phyloP scores from a whole-genome alignment of 139 green algal genomes.

The Ettlia oleoabundans region DNA sequence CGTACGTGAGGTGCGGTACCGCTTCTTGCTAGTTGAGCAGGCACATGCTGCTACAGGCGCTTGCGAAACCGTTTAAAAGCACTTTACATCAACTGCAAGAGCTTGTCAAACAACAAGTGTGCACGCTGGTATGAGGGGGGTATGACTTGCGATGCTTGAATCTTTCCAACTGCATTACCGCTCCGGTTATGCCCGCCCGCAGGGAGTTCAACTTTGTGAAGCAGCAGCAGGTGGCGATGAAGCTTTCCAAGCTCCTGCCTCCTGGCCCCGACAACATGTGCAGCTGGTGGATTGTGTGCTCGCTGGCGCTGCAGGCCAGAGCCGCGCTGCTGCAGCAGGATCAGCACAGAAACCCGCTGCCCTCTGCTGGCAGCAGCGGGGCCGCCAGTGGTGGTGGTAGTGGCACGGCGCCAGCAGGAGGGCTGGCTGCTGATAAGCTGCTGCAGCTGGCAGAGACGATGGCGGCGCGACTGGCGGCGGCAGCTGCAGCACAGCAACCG shows the following conservation, averaged over 20 bases:
- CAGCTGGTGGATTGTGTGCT: conserved; percentile 75
- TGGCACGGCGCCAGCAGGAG: no score
- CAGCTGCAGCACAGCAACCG: background rate
- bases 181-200: background rate
- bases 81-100: no score
- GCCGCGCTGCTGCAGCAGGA: conserved; percentile 2
- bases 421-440: conserved; percentile 56
- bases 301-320: conserved; percentile 61
- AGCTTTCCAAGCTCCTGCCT: conserved; percentile 62
- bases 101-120: no score
- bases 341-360: background rate
- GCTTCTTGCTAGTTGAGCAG: background rate
- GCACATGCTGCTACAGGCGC: no score
- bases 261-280: conserved; percentile 41
- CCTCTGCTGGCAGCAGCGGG: background rate
- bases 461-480: conserved; percentile 45
- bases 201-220: conserved; percentile 69
- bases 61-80: no score
- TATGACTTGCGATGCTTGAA: no score
- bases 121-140: no score
- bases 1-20: conserved; percentile 58
- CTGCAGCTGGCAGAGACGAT: conserved; percentile 77
- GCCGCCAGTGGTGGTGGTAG: no score
- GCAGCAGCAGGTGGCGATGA: conserved; percentile 81
- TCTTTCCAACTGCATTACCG: no score